Conservation (phyloP, 192 early-diverging fungal species). For the Piromyces sp. region DNA sequence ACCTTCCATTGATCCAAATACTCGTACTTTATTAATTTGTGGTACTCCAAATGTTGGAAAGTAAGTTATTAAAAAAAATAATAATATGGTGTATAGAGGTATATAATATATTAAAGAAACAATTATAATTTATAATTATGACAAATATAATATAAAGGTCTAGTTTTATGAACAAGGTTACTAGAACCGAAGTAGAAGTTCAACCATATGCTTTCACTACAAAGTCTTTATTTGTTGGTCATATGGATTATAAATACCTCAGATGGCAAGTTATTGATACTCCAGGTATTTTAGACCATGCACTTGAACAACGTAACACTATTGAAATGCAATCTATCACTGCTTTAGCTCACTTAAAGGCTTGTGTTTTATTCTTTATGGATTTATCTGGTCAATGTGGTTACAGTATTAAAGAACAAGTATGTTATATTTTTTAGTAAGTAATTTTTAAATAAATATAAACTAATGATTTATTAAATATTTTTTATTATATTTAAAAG, state of each 20-base stretch:
- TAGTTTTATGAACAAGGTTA: slow-evolving; percentile 69
- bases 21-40: slow-evolving; percentile 92
- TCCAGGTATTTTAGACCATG: slow-evolving; percentile 97
- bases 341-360: slow-evolving; percentile 90
- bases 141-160: slow-evolving; percentile 37
- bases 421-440: neutral
- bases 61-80: slow-evolving; percentile 51
- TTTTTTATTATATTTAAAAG: too few relatives aligned
- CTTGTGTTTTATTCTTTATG: slow-evolving; percentile 92
- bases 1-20: slow-evolving; percentile 99
- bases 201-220: slow-evolving; percentile 99
- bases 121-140: too few relatives aligned
- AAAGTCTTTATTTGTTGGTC: slow-evolving; percentile 98
- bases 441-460: neutral
- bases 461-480: too few relatives aligned
- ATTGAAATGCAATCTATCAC: slow-evolving; percentile 99
- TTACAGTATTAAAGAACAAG: slow-evolving; percentile 83
- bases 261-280: slow-evolving; percentile 99
- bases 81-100: too few relatives aligned
- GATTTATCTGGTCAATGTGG: slow-evolving; percentile 98
- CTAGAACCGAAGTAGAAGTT: slow-evolving; percentile 96
- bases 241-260: slow-evolving; percentile 99
- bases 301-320: slow-evolving; percentile 96
- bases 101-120: too few relatives aligned
- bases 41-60: slow-evolving; percentile 99